A percentile compares a stretch with the other conserved stretches of the same genome.
phyloP scores from a whole-genome alignment of 1,284 basidiomycete genomes.

The Melampsora medusae region DNA sequence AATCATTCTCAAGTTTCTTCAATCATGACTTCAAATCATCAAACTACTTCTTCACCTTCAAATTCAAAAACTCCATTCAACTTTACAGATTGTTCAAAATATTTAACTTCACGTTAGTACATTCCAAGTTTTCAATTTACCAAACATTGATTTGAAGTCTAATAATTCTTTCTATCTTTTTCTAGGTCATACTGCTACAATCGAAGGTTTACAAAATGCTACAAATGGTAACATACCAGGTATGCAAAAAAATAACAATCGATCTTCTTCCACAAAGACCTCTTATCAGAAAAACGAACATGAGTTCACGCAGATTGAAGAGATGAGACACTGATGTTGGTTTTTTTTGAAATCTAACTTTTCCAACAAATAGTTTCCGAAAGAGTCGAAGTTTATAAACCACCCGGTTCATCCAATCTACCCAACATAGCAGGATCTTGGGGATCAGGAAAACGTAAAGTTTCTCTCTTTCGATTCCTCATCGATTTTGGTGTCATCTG shows the following conservation, averaged over 20 bases:
- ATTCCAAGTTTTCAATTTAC: too few species aligned
- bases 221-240: background rate
- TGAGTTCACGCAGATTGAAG: too few species aligned
- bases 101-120: too few species aligned
- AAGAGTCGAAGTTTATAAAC: background rate
- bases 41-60: too few species aligned
- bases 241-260: background rate
- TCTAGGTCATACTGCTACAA: constrained; percentile 1
- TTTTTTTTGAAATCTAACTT: background rate
- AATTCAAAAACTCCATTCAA: too few species aligned
- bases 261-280: background rate
- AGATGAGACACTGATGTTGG: too few species aligned
- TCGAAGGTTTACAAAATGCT: background rate
- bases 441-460: constrained; percentile 6
- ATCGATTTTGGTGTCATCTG: background rate
- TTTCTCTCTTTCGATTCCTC: background rate
- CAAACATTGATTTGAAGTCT: too few species aligned
- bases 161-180: background rate
- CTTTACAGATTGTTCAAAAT: too few species aligned
- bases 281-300: background rate
- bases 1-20: too few species aligned
- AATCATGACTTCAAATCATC: too few species aligned
- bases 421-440: background rate
- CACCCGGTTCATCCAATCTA: background rate
- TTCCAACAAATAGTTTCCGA: background rate